phyloP scores from a whole-genome alignment of 139 green algal species.

The Spirogloea muscicola region DNA sequence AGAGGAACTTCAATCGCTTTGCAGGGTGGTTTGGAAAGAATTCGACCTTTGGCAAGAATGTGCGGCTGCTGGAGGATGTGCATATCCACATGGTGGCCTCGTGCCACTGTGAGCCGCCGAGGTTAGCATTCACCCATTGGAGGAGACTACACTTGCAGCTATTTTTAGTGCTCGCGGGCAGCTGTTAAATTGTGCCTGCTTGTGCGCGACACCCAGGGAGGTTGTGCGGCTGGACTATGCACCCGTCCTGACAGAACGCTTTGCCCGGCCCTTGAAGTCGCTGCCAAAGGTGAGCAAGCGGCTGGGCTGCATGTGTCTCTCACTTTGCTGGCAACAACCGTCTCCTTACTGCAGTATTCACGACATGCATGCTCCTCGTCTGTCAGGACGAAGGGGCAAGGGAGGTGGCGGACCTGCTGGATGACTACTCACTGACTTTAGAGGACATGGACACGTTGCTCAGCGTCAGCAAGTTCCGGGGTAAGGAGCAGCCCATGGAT shows the following conservation, averaged over 20 bases:
- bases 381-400: constrained; percentile 70
- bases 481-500: constrained; percentile 19
- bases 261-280: too few relatives aligned
- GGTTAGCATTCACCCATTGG: too few relatives aligned
- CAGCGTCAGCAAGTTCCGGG: constrained; percentile 43
- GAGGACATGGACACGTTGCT: constrained; percentile 51
- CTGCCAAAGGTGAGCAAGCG: too few relatives aligned
- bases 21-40: constrained; percentile 88
- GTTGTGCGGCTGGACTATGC: constrained; percentile 73
- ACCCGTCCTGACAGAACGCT: constrained; percentile 58
- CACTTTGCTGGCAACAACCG: too few relatives aligned
- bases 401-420: constrained; percentile 56
- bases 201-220: too few relatives aligned
- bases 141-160: too few relatives aligned
- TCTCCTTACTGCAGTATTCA: too few relatives aligned
- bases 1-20: constrained; percentile 73
- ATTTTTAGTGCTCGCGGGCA: too few relatives aligned
- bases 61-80: constrained; percentile 81
- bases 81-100: constrained; percentile 70
- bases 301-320: too few relatives aligned
- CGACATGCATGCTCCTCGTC: too few relatives aligned
- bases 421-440: constrained; percentile 49
- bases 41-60: constrained; percentile 77
- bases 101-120: constrained; percentile 1
- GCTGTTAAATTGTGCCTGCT: too few relatives aligned